Conservation (phyloP, 1,139 yeast genomes). For the Entelexis paramagnoliae region DNA sequence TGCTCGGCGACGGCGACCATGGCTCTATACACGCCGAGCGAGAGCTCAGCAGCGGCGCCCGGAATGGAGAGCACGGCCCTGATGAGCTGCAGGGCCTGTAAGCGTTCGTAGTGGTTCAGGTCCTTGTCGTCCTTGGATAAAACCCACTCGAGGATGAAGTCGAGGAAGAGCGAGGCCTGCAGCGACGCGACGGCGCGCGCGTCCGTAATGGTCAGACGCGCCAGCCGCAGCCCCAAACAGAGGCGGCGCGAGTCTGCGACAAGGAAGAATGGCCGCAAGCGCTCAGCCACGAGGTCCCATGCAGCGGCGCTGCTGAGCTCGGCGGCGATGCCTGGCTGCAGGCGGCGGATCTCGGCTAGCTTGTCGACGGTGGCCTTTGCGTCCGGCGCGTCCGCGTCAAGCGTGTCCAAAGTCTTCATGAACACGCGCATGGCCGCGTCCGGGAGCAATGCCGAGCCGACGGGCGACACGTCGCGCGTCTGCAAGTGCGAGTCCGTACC, state of each 20-base stretch:
- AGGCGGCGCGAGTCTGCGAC: slow-evolving; percentile 51
- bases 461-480: not conserved
- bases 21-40: slow-evolving; percentile 37
- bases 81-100: slow-evolving; percentile 66
- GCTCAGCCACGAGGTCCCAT: slow-evolving; percentile 48
- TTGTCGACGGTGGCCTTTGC: slow-evolving; percentile 44
- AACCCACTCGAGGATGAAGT: slow-evolving; percentile 54
- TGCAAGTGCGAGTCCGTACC: not conserved
- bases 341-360: slow-evolving; percentile 46
- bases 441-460: not conserved
- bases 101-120: slow-evolving; percentile 51
- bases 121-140: slow-evolving; percentile 44
- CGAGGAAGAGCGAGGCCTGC: slow-evolving; percentile 43
- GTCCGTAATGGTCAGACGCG: slow-evolving; percentile 53
- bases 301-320: slow-evolving; percentile 47
- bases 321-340: slow-evolving; percentile 45
- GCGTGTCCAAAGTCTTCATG: slow-evolving; percentile 17
- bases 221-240: slow-evolving; percentile 65
- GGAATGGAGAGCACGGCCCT: slow-evolving; percentile 49
- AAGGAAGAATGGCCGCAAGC: slow-evolving; percentile 51
- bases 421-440: slow-evolving; percentile 11
- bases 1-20: slow-evolving; percentile 62
- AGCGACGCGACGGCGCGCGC: slow-evolving; percentile 39
- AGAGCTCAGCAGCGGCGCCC: slow-evolving; percentile 52
- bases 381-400: slow-evolving; percentile 27